Percentiles rank a stretch among this genome's conserved stretches.
Conservation (phyloP, 805 yeast species). For the Suhomyces xylopsoci region DNA sequence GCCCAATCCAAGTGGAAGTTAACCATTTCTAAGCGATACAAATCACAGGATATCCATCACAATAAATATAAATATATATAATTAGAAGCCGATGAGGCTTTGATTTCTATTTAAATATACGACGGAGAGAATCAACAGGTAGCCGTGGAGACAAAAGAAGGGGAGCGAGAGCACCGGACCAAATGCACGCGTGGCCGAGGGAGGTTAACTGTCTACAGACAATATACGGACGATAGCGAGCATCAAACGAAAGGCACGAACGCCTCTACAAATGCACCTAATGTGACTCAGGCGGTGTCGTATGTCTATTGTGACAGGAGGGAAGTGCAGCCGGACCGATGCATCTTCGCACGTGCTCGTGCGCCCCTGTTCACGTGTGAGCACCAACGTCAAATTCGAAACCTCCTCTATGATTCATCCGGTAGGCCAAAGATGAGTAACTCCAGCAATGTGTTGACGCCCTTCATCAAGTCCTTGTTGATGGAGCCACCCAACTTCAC, state of each 20-base stretch:
- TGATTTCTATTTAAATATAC: background rate
- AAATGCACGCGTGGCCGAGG: background rate
- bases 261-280: background rate
- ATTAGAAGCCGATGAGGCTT: background rate
- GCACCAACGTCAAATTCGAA: background rate
- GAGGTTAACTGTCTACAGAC: background rate
- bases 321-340: background rate
- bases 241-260: background rate
- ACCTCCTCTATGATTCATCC: background rate
- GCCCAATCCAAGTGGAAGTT: background rate
- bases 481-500: slow-evolving; percentile 58
- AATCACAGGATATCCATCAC: background rate
- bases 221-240: no score
- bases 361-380: background rate
- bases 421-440: slow-evolving; percentile 1
- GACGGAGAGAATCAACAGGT: background rate
- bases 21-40: background rate
- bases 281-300: background rate
- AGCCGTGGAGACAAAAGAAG: background rate
- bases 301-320: background rate
- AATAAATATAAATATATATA: background rate
- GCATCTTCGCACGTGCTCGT: background rate
- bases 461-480: slow-evolving; percentile 65
- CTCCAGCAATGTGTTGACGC: slow-evolving; percentile 37
- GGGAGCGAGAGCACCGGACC: background rate